These are phyloP conservation scores for Russula vinacea DNA, from an alignment of 768 basidiomycete genomes.

Conservation along the genomic window DNA sequence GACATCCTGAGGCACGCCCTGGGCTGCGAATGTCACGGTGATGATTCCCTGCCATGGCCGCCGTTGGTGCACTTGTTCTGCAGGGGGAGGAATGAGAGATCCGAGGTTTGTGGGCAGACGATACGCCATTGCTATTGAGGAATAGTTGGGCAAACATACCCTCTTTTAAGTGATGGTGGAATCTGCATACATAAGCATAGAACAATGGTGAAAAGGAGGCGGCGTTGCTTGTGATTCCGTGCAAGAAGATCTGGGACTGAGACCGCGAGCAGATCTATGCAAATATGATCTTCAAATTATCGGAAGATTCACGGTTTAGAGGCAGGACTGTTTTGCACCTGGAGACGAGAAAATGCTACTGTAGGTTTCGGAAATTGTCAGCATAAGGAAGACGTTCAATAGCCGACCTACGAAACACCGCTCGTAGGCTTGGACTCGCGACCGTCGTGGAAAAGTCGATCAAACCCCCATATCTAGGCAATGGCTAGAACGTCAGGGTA, in stretches of 20 bases:
- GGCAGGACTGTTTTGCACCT: background rate
- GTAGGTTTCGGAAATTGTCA: background rate
- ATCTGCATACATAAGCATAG: conserved; percentile 9
- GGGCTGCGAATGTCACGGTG: conserved; percentile 48
- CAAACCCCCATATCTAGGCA: conserved; percentile 13
- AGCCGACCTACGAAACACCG: conserved; percentile 15
- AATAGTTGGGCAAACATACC: conserved; percentile 3
- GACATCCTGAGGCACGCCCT: conserved; percentile 48
- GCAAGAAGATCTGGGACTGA: background rate
- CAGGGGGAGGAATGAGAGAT: conserved; percentile 55
- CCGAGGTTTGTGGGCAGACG: conserved; percentile 61
- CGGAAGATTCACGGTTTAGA: background rate
- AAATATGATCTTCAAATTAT: background rate
- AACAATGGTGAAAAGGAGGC: background rate
- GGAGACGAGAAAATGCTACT: background rate
- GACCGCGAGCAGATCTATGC: background rate
- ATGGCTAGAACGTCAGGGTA: conserved; percentile 1
- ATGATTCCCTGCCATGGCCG: conserved; percentile 59
- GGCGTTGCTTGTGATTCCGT: background rate
- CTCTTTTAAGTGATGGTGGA: conserved; percentile 21
- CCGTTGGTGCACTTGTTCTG: conserved; percentile 42
- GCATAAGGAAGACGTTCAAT: background rate
- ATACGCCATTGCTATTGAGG: conserved; percentile 47
- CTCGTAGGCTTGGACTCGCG: conserved; percentile 2
- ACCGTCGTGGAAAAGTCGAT: conserved; percentile 20